Base-by-base conservation (phyloP, 2,329 filamentous ascomycete species). In the Metarhizium album region DNA sequence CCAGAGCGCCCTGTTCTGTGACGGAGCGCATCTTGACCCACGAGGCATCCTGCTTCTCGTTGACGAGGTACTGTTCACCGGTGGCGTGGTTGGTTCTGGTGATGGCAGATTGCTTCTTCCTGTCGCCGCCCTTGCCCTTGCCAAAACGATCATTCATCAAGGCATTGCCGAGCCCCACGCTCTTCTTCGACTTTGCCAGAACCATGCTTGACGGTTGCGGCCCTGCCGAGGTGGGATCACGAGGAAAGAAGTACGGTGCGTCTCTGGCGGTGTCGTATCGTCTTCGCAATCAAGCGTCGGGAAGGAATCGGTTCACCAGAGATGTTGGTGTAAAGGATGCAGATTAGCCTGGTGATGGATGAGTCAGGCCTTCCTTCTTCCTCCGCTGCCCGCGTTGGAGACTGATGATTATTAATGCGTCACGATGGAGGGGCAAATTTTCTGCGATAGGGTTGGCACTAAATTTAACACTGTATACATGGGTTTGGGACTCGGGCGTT, bases 11-110 rank as follows among this genome's bases (percentile, higher is more conserved):
- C 70, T 98, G 93, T 74, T 98, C 89, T 4, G 93, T 98, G 59
- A 98, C 87, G 67, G 89, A 95, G 73, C 91, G 89, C 93, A 98
- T 97, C 76, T 97, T 98, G 64, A 97, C 89, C 90, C 90, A 98
- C 59, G 88, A 79, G 35, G 91, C 93, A 72, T 97, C 90, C 66
- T 94, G 84, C 60, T 83, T 84, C 57, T 87, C 85, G 66, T 95
- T 96, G 46, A 89, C 93, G 61, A 97, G 83, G 67, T 98, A 98
- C 75, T 84, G 83, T 66, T 94, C 87, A 64, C 89, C 90, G 22
- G 87, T 89, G 24, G 81, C 76, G 62, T 90, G 82, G 67, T 90
- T 83, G 56, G 89, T 86, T 63, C 87, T 82, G 23, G 75, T 77
- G 53, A 81, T 74, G 47, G 70, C 74, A 1, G 68, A 66, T 4